Evolutionary conservation across 2,329 filamentous ascomycete genomes (phyloP), one percentile per base, ranked within the genome.

Genomic region (Microthyrium microscopicum): DNA sequence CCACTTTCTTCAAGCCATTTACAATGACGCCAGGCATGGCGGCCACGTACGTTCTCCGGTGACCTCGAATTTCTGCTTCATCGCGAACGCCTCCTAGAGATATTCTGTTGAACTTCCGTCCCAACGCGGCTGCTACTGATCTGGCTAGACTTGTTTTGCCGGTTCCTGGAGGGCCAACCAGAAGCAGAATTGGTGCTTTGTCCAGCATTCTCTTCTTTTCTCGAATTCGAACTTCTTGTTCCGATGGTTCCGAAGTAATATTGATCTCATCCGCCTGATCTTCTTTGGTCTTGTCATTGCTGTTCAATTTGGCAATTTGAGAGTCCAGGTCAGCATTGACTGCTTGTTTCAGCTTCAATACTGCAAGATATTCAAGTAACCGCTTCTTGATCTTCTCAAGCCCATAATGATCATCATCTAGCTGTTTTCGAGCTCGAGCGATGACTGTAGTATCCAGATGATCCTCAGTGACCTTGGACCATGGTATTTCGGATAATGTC

Each of bases 11-110:
- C 35, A 98, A 54, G 0, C 87, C 89, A 51, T 84, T 85, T 20
- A 95, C 85, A 38, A 98, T 79, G 35, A 95, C 64, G 34, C 89
- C 89, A 7, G 89, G 89, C 87, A 98, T 94, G n/a, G 89, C 89
- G 16, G 89, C 89, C 38, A 98, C 89, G 50, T 98, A 98, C 1
- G 89, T 98, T 44, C 89, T 70, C 36, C 89, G 71, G 55, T 98
- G 89, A 7, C 89, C 89, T 39, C 89, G 73, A 39, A 98, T 95
- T 58, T 98, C 89, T 12, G 89, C 89, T 54, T 98, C 89, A 47
- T 98, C 89, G 35, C 89, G 69, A 3, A 98, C 87, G 44, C 89
- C 89, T 39, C 89, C 89, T 4, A 98, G 73, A 3, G 89, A 95
- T 46, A 98, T 94, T 29, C 89, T 75, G 55, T 98, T 87, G 54